phyloP scores from a whole-genome alignment of 2,329 filamentous ascomycete genomes.

The Aureobasidium melanogenum region DNA sequence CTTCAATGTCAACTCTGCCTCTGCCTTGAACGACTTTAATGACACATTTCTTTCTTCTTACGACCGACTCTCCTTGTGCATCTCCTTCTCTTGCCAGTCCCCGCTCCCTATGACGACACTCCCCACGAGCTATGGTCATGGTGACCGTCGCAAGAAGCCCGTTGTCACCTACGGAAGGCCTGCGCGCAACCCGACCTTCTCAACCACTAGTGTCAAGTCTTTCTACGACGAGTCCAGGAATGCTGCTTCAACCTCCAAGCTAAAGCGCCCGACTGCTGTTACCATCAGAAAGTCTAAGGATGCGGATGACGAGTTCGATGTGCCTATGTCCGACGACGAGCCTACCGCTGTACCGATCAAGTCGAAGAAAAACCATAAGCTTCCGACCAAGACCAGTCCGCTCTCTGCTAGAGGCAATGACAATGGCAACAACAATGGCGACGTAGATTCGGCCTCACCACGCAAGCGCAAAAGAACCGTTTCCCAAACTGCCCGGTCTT shows the following conservation, averaged over 20 bases:
- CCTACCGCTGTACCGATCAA: background rate
- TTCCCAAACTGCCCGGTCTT: background rate
- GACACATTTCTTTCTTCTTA: background rate
- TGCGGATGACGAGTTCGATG: conserved; percentile 31
- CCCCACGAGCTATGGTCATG: background rate
- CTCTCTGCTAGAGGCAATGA: background rate
- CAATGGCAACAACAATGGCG: background rate
- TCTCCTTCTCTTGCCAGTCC: background rate
- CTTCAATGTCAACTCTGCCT: background rate
- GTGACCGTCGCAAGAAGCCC: conserved; percentile 24
- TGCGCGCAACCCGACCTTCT: conserved; percentile 20
- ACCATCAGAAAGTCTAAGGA: background rate
- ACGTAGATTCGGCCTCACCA: background rate
- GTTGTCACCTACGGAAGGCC: conserved; percentile 30
- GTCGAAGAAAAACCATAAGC: background rate
- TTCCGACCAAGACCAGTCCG: background rate
- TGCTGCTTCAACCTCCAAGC: background rate
- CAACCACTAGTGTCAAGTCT: background rate
- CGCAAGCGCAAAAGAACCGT: conserved; percentile 6
- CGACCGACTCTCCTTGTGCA: too few species aligned
- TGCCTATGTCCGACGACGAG: conserved; percentile 32
- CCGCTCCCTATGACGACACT: background rate
- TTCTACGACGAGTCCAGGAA: conserved; percentile 1
- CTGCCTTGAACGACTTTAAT: background rate
- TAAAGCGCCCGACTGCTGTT: background rate